Conservation (phyloP, 129 eudicot genomes). For the Heracleum sosnowskyi region DNA sequence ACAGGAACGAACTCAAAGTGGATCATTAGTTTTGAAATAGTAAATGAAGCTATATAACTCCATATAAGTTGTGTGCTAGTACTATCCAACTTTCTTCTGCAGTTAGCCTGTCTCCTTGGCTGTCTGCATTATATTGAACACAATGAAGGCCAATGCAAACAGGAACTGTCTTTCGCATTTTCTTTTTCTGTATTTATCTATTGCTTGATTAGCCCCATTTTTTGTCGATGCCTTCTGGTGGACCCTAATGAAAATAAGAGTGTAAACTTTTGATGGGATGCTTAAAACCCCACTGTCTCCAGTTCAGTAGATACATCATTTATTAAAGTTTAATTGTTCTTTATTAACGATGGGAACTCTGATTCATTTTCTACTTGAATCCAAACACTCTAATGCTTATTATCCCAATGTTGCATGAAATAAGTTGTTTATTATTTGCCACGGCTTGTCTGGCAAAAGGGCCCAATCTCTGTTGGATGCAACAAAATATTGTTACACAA, state of each 20-base stretch:
- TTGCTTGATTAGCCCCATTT: background rate
- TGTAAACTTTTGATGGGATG: background rate
- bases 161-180: background rate
- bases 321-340: background rate
- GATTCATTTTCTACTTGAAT: background rate
- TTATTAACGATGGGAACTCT: background rate
- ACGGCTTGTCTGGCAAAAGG: background rate
- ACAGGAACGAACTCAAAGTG: no score
- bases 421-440: background rate
- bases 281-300: background rate
- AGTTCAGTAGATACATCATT: background rate
- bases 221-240: background rate
- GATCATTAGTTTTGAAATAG: background rate
- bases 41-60: background rate
- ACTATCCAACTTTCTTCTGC: background rate
- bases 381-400: background rate
- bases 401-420: background rate
- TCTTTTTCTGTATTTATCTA: background rate
- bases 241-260: background rate
- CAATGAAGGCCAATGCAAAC: background rate
- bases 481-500: background rate
- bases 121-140: background rate
- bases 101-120: background rate
- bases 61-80: background rate
- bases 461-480: background rate